Conservation (phyloP, 768 basidiomycete genomes). For the Agaricus subrufescens region DNA sequence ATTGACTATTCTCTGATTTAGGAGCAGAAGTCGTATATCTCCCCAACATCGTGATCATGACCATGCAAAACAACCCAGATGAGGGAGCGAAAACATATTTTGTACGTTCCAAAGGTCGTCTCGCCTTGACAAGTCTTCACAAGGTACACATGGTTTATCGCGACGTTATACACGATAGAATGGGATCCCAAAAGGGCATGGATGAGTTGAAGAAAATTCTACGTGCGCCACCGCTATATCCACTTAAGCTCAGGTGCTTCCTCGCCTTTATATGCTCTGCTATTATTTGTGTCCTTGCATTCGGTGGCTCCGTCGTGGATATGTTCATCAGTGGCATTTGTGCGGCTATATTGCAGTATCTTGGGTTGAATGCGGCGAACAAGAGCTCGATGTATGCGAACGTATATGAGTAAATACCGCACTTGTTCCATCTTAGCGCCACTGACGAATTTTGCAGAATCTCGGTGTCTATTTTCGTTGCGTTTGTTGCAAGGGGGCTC, state of each 20-base stretch:
- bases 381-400: conserved; percentile 92
- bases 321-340: conserved; percentile 77
- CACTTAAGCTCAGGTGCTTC: conserved; percentile 59
- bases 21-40: conserved; percentile 73
- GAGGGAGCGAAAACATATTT: conserved; percentile 76
- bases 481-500: conserved; percentile 75
- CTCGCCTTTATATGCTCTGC: conserved; percentile 76
- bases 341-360: conserved; percentile 67
- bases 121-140: conserved; percentile 80
- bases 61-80: conserved; percentile 65
- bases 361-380: conserved; percentile 77
- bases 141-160: conserved; percentile 82
- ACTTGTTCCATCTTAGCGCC: background rate
- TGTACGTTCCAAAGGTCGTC: conserved; percentile 73
- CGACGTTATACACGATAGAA: conserved; percentile 79
- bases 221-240: conserved; percentile 62
- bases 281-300: conserved; percentile 78
- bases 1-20: background rate
- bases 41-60: conserved; percentile 73
- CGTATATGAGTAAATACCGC: conserved; percentile 78
- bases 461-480: conserved; percentile 78
- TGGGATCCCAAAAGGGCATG: conserved; percentile 69
- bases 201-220: conserved; percentile 62
- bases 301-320: conserved; percentile 77
- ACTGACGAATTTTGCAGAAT: conserved; percentile 43